phyloP scores from a whole-genome alignment of 2,329 filamentous ascomycete genomes.

The Exophiala sideris region DNA sequence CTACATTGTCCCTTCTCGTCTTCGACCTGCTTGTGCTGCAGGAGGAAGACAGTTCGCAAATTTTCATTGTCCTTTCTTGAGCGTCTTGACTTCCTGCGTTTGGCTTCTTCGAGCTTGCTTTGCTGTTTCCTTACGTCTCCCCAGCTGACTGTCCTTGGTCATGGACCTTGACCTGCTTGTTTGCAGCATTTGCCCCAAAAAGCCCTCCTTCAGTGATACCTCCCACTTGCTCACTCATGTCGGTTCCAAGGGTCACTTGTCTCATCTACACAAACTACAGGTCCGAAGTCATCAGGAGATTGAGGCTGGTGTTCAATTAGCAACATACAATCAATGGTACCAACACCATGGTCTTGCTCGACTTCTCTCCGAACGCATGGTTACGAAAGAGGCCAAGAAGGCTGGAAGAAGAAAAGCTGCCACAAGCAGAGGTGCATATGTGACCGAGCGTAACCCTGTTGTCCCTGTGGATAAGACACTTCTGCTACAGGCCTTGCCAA shows the following conservation, averaged over 20 bases:
- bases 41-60: conserved; percentile 10
- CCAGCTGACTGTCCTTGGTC: conserved; percentile 16
- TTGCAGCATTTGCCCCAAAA: conserved; percentile 79
- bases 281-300: conserved; percentile 66
- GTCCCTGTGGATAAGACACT: not conserved
- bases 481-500: conserved; percentile 7
- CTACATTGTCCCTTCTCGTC: not conserved
- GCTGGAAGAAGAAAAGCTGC: conserved; percentile 28
- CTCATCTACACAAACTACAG: conserved; percentile 76
- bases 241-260: conserved; percentile 86
- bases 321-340: conserved; percentile 77
- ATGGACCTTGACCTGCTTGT: conserved; percentile 62
- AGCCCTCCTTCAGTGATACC: conserved; percentile 78
- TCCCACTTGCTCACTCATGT: conserved; percentile 92
- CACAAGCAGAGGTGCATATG: conserved; percentile 7
- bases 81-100: conserved; percentile 6
- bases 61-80: conserved; percentile 11
- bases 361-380: conserved; percentile 74
- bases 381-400: conserved; percentile 69
- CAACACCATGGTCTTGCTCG: conserved; percentile 64
- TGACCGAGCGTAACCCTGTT: not conserved
- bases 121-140: conserved; percentile 26
- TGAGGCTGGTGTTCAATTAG: conserved; percentile 60
- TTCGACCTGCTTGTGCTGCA: conserved; percentile 8
- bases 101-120: conserved; percentile 11